Base-by-base conservation (phyloP, 2,329 filamentous ascomycete genomes). In the Penicillium aurantiogriseum region DNA sequence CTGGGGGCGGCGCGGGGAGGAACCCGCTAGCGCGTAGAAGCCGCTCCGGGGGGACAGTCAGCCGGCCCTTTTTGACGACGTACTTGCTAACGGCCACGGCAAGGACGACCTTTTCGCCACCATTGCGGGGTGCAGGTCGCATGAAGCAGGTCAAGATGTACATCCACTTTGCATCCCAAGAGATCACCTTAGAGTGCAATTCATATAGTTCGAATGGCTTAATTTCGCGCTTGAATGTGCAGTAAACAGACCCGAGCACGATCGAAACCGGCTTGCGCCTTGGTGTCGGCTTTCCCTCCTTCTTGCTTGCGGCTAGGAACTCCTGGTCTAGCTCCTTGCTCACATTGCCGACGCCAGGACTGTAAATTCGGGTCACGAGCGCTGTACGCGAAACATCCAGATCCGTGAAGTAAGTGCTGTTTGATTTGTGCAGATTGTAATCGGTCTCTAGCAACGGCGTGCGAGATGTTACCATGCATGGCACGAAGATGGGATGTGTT, bases 331-430 rank as follows among this genome's bases (percentile, higher is more conserved):
- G 80, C 78, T 75, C 76, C 40, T 79, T 76, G 68, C 80, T 76
- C 40, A 86, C 75, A 29, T 77, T 72, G 15, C 77, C 74, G 54
- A 88, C 78, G 1, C 85, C 86, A 0, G 83, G 81, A 21, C 81
- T 83, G 52, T 88, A 78, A 2, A 92, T 77, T 63, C 87, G 85
- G 48, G 86, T 88, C 52, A 95, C 85, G 9, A 94, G 84, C 63
- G 95, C 90, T 0, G 89, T 89, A 56, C 94, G 89, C 39, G 88
- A 86, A 58, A 93, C 84, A 75, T 96, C 92, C 63, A 95, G 85
- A 74, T 96, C 91, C 63, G 86, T 80, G 71, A 96, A 96, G 79
- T 95, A 96, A 31, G 92, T 96, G 66, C 84, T 86, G 78, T 92
- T 91, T 60, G 87, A 87, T 73, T 92, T 92, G 81, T 93, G 89